These are phyloP conservation scores for Cercospora sesami DNA, from an alignment of 2,329 filamentous ascomycete species.

Conservation along the genomic window DNA sequence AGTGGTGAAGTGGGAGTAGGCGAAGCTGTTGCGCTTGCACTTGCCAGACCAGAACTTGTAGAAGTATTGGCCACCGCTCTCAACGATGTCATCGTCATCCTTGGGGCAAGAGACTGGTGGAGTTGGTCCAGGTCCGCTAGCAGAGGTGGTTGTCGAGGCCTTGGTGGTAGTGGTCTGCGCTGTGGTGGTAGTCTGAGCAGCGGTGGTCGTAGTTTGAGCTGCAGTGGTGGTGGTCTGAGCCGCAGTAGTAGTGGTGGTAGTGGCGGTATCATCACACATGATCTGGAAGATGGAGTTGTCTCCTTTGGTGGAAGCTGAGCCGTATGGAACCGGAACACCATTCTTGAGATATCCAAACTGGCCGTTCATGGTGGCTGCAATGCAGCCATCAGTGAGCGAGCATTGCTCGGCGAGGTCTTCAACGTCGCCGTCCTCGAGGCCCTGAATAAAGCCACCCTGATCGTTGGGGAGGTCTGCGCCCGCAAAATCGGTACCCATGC, in stretches of 20 bases:
- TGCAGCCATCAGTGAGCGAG: neutral
- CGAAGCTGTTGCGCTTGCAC: constrained; percentile 1
- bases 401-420: neutral
- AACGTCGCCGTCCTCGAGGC: neutral
- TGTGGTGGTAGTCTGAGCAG: neutral
- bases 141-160: neutral
- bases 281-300: constrained; percentile 3
- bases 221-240: neutral
- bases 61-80: neutral
- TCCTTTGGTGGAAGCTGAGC: neutral
- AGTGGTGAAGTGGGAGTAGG: neutral
- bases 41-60: constrained; percentile 8
- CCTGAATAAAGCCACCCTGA: neutral
- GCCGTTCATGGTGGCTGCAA: neutral
- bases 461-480: neutral
- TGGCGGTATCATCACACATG: neutral
- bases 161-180: neutral
- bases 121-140: neutral
- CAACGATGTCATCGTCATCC: neutral
- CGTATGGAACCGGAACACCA: neutral
- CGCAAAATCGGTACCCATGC: neutral
- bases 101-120: neutral
- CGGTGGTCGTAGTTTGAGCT: neutral
- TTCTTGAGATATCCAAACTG: neutral
- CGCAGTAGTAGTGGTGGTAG: neutral